Conservation (phyloP, 2,329 filamentous ascomycete species). For the Phaeophleospora eucalypticola region DNA sequence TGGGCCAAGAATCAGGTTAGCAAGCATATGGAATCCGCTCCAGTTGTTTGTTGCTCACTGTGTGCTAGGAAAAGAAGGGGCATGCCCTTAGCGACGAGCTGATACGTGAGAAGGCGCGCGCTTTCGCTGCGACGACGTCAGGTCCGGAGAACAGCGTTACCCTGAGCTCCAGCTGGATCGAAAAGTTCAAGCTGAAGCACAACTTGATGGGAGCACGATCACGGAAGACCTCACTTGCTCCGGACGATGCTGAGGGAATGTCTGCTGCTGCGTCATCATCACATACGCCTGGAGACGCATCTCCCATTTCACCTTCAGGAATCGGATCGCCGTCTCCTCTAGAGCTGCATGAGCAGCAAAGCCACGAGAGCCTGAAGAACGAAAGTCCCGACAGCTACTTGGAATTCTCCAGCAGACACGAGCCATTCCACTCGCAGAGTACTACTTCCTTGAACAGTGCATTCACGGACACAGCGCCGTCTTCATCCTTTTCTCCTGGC, state of each 20-base stretch:
- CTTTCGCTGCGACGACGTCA: slow-evolving; percentile 64
- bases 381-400: slow-evolving; percentile 56
- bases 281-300: slow-evolving; percentile 61
- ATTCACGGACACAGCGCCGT: slow-evolving; percentile 62
- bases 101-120: slow-evolving; percentile 76
- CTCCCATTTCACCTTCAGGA: slow-evolving; percentile 67
- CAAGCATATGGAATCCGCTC: neutral
- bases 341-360: slow-evolving; percentile 58
- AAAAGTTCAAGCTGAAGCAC: slow-evolving; percentile 94
- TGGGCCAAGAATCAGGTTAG: slow-evolving; percentile 66
- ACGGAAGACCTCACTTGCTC: slow-evolving; percentile 50
- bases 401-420: slow-evolving; percentile 58
- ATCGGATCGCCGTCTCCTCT: slow-evolving; percentile 65
- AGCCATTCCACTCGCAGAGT: slow-evolving; percentile 62
- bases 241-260: slow-evolving; percentile 66
- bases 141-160: slow-evolving; percentile 68
- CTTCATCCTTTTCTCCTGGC: slow-evolving; percentile 60
- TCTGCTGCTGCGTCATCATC: slow-evolving; percentile 54
- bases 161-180: slow-evolving; percentile 75
- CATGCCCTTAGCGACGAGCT: slow-evolving; percentile 70
- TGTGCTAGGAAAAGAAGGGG: slow-evolving; percentile 64
- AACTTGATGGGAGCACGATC: slow-evolving; percentile 54
- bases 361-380: slow-evolving; percentile 64
- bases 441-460: slow-evolving; percentile 64
- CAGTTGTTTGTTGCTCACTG: slow-evolving; percentile 7